A percentile compares a stretch with the other conserved stretches of the same genome.
phyloP scores from a whole-genome alignment of 2,329 filamentous ascomycete genomes.

The Fusarium mexicanum region DNA sequence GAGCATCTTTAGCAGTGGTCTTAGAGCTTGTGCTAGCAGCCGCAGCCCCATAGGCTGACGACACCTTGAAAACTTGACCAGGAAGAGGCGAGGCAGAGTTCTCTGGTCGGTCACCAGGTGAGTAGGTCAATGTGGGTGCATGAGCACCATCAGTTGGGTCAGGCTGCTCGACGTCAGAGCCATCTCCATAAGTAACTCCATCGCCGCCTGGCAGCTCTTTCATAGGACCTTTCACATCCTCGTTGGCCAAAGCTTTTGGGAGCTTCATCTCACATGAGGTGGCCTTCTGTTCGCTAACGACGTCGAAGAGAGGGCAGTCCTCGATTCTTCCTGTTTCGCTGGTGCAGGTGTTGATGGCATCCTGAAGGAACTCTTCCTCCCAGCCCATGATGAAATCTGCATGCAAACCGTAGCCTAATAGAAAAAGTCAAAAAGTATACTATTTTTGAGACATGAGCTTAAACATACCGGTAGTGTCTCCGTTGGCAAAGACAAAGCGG shows the following conservation, averaged over 20 bases:
- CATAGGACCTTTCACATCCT: conserved; percentile 67
- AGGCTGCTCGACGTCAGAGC: conserved; percentile 27
- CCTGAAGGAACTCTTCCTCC: conserved; percentile 74
- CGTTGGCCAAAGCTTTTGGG: conserved; percentile 63
- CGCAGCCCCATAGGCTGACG: conserved; percentile 31
- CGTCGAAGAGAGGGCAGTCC: conserved; percentile 79
- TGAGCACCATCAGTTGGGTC: conserved; percentile 13
- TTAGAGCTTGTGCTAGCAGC: conserved; percentile 23
- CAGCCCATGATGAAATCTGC: conserved; percentile 86
- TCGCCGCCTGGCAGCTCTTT: conserved; percentile 73
- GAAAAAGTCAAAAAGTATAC: conserved; percentile 72
- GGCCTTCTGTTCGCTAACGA: conserved; percentile 69
- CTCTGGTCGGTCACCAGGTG: conserved; percentile 48
- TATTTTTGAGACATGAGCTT: not conserved
- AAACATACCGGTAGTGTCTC: conserved; percentile 74
- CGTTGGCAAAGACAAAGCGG: conserved; percentile 79
- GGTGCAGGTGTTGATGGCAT: conserved; percentile 80
- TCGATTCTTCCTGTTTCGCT: conserved; percentile 72
- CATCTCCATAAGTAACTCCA: conserved; percentile 51
- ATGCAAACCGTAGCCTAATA: conserved; percentile 80
- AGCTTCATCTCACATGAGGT: conserved; percentile 71
- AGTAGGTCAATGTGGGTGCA: conserved; percentile 48
- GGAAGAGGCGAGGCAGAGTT: conserved; percentile 50
- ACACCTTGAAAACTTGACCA: conserved; percentile 56
- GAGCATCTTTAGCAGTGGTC: conserved; percentile 15